Percentiles rank a stretch among this genome's conserved stretches.
These are phyloP conservation scores for Aspergillus taichungensis DNA, from an alignment of 495 filamentous ascomycete genomes.

Conservation along the genomic window DNA sequence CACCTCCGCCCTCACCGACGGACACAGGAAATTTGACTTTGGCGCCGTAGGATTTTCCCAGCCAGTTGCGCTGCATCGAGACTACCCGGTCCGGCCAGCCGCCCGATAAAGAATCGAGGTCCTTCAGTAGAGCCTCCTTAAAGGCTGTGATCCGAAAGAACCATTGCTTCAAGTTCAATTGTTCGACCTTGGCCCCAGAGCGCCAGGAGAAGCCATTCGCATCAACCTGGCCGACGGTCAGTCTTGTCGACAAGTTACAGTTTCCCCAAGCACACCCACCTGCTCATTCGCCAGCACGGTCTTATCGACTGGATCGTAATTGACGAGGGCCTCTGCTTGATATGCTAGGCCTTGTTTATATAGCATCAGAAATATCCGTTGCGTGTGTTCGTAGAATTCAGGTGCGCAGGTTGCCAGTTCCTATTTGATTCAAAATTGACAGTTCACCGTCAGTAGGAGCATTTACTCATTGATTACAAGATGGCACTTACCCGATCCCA, in stretches of 20 bases:
- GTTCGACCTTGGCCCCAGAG: slow-evolving; percentile 78
- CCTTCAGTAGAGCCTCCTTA: slow-evolving; percentile 62
- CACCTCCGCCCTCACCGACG: slow-evolving; percentile 20
- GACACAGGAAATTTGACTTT: slow-evolving; percentile 59
- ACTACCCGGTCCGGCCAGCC: slow-evolving; percentile 75
- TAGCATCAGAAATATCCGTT: slow-evolving; percentile 71
- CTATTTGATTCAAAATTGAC: slow-evolving; percentile 26
- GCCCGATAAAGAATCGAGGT: slow-evolving; percentile 55
- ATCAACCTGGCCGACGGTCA: slow-evolving; percentile 47
- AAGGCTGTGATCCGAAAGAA: slow-evolving; percentile 79
- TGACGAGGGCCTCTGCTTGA: slow-evolving; percentile 70
- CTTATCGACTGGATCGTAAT: slow-evolving; percentile 83
- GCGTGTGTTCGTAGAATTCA: slow-evolving; percentile 80
- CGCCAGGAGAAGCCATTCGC: slow-evolving; percentile 77
- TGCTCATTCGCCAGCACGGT: slow-evolving; percentile 90
- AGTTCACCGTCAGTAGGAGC: not conserved
- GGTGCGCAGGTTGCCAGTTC: slow-evolving; percentile 79
- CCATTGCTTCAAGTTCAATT: slow-evolving; percentile 76
- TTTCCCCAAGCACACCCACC: slow-evolving; percentile 10
- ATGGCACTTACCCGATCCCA: slow-evolving; percentile 61
- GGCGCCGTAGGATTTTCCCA: slow-evolving; percentile 68
- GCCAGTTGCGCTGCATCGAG: slow-evolving; percentile 82
- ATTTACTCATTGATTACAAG: too few relatives aligned
- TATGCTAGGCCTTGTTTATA: slow-evolving; percentile 67
- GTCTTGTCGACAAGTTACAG: not conserved